A percentile compares a stretch with the other conserved stretches of the same genome.
Evolutionary conservation across 2,329 filamentous ascomycete species (phyloP).

Genomic region (Eurotiales sp.): DNA sequence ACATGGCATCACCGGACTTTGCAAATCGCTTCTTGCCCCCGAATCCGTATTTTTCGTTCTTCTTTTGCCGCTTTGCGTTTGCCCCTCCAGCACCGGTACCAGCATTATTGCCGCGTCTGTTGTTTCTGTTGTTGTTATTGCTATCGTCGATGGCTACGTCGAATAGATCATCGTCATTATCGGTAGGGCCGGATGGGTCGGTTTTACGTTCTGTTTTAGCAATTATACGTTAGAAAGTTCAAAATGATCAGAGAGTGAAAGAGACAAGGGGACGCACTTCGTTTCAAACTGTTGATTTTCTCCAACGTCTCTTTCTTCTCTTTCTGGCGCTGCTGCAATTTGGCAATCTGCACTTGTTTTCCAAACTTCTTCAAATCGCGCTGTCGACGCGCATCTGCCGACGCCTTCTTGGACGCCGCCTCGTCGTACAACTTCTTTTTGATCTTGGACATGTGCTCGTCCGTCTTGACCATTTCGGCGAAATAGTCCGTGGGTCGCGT

Average conservation of each 20-base stretch:
- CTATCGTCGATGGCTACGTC: conserved; percentile 78
- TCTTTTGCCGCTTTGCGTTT: conserved; percentile 76
- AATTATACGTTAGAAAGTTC: background rate
- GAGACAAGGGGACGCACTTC: conserved; percentile 66
- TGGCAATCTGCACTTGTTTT: conserved; percentile 95
- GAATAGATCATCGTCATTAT: conserved; percentile 77
- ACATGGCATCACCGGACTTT: conserved; percentile 87
- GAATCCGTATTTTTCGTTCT: conserved; percentile 90
- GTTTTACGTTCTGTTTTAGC: conserved; percentile 70
- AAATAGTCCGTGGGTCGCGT: conserved; percentile 92
- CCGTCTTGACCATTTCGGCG: conserved; percentile 97
- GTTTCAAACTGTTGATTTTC: conserved; percentile 91
- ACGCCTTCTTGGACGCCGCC: conserved; percentile 86
- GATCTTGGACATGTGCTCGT: conserved; percentile 97
- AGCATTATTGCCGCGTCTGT: conserved; percentile 34
- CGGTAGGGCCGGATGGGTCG: conserved; percentile 57
- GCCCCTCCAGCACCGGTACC: conserved; percentile 29
- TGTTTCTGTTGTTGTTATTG: conserved; percentile 56
- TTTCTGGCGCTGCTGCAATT: conserved; percentile 90
- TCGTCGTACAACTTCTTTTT: conserved; percentile 91
- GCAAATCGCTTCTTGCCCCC: conserved; percentile 89
- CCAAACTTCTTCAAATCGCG: conserved; percentile 98
- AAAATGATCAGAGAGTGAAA: background rate
- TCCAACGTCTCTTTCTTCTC: conserved; percentile 89
- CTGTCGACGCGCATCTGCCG: conserved; percentile 84